Evolutionary conservation across 257 asterid species (phyloP), one percentile per base, ranked within the genome.

Genomic region (Capsicum baccatum): DNA sequence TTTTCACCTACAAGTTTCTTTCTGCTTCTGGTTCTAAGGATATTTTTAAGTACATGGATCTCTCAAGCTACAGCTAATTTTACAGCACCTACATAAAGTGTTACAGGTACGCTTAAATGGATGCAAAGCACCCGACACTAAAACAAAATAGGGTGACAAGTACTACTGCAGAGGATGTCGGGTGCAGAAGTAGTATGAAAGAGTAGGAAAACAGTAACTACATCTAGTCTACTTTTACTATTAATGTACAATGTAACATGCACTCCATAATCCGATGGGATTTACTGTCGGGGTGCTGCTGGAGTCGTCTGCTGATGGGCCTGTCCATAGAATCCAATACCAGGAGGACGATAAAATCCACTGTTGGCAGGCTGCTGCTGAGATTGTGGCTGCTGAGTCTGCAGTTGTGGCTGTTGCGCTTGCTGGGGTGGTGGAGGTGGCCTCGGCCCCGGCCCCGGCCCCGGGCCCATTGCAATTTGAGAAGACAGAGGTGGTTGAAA

Each of bases 251-350:
- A 83, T 85, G 86, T 33, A 85, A 83, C 84, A 85, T 82, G 83
- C 55, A 81, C 86, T 42, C 83, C 71, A 55, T 86, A 59, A 62
- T 64, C 63, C 66, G 83, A 73, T n/a, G 39, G 55, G 79, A 69
- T 82, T 93, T 90, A 97, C 91, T 92, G 99, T 84, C 98, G 89
- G 64, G 95, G 95, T 64, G 92, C 91, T 35, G 98, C 96, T 10
- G 97, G 97, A 3, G 98, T 89, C 5, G 98, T 87, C 26, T 96
- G 90, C 89, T 92, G 98, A 89, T 92, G 98, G 88, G 90, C 90
- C 83, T 92, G 97, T 84, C 97, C 97, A 62, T 92, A 94, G 82
- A 95, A 97, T 79, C 98, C 99, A 16, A 92, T 83, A 33, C 98
- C 98, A 0, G 93, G 86, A 12, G 97, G 96, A 86, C 97, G 89